Evolutionary conservation across 1,284 basidiomycete genomes (phyloP), one percentile per base, ranked within the genome.

Genomic region (Sporisorium iseilematis-ciliati): DNA sequence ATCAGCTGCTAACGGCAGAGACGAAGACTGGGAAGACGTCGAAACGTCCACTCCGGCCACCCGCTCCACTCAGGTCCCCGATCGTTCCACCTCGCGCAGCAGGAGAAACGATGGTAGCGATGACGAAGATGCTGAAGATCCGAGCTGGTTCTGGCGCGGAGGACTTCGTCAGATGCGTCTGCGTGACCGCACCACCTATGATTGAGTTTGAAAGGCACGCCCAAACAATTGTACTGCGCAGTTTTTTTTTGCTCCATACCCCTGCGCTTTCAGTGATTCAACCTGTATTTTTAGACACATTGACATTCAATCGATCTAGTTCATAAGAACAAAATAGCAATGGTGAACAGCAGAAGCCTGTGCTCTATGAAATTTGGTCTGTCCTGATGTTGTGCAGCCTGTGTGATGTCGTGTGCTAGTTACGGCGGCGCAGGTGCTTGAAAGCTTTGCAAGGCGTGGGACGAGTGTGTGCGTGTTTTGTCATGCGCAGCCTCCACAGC

Each of bases 61-160:
- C 38, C 54, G 33, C 35, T 35, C n/a, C 41, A 20, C 45, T 26
- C 61, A 35, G 29, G 29, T 18, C 11, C 45, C 51, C 18, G 21
- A 31, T 25, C 59, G 50, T 20, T 45, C 54, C 1, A 42, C 55
- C 23, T 54, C 63, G 6, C 51, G 52, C n/a, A 59, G 41, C 41
- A 50, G 49, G 43, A 26, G 65, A 29, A 48, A 61, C 31, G 57
- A 65, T 8, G 71, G 55, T 26, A 65, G 66, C 23, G 76, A 78
- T 20, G 69, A 73, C 20, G 73, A 67, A 23, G 56, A 71, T 10
- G 63, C 48, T 2, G 59, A 62, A 33, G 62, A 62, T 35, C 40
- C 63, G 21, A 78, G 72, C 64, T 81, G 79, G 79, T 67, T 72
- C 66, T 81, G 80, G 80, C 66, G 73, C 12, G 78, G 78, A 11